Conservation (phyloP, 306 rosid genomes). For the Arachis hypogaea region DNA sequence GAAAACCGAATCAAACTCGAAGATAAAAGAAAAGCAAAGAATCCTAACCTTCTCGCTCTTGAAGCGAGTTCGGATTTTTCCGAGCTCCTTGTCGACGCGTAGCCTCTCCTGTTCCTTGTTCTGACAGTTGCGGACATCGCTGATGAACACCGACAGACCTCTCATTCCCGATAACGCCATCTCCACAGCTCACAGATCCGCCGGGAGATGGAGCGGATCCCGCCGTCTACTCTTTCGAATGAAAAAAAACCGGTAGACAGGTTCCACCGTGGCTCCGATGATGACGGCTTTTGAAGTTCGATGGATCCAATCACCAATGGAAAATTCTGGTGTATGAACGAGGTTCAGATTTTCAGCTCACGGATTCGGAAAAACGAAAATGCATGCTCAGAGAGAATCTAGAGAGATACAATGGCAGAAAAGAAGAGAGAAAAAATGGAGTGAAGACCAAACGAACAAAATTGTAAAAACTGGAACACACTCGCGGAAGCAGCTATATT, state of each 20-base stretch:
- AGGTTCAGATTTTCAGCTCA: conserved; percentile 6
- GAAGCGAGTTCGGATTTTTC: conserved; percentile 73
- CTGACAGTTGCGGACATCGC: conserved; percentile 74
- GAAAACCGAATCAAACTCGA: background rate
- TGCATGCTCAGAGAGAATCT: background rate
- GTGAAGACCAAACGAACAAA: background rate
- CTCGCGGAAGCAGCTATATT: too few relatives aligned
- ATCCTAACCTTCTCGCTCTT: conserved; percentile 76
- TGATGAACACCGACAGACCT: conserved; percentile 80
- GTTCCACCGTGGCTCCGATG: background rate
- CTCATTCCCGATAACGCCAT: conserved; percentile 81
- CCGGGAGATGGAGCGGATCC: conserved; percentile 30
- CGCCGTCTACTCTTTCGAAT: conserved; percentile 26
- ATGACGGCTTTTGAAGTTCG: background rate
- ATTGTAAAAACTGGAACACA: background rate
- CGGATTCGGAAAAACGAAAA: background rate
- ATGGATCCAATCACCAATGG: conserved; percentile 1
- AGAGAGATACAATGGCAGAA: background rate
- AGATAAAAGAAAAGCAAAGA: background rate
- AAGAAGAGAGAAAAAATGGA: background rate
- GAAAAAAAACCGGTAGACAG: background rate
- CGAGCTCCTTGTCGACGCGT: conserved; percentile 88
- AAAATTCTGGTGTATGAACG: background rate
- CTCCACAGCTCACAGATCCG: conserved; percentile 58
- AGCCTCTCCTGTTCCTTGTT: conserved; percentile 79